Base-by-base conservation (phyloP, 192 early-diverging fungal species). In the Jimgerdemannia lactiflua region DNA sequence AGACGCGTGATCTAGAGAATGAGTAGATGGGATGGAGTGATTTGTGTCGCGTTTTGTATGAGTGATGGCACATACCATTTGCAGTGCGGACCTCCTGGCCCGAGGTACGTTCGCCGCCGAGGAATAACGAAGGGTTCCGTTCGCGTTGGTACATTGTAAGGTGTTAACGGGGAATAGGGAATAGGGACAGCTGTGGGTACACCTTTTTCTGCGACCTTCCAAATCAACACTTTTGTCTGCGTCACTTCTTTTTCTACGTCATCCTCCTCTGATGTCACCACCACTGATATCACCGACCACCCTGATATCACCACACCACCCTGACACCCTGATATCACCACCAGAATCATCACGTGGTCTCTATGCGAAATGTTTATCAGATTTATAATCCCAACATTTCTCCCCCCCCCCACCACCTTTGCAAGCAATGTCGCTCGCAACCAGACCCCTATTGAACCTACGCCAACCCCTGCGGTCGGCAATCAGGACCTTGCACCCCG, bases 41-140 rank as follows among this genome's bases (percentile, higher is more conserved):
- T 29, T 29, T 29, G 29, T 29, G 54, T 67, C 70, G 43, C 49
- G 49, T 59, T 1, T 59, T 14, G 29, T 29, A 29, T 68, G 29
- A 68, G 67, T 14, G 9, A 20, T 39, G 72, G 4, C 9, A 65
- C 84, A 72, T 90, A 99, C 97, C 97, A 90, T 99, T 99, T 77
- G 96, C 95, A 71, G 90, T 86, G 65, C 97, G 91, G 49, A 99
- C 93, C 79, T 95, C 94, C 75, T 92, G 91, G 40, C 97, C 97
- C 7, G 95, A 94, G 69, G 92, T 92, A 64, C 97, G 91, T 75
- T 93, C 87, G 66, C 97, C 97, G 71, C 95, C 94, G 80, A 96
- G 90, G 77, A 91, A 89, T 68, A 96, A 86, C 14, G 92, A 88
- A 20, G 80, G 63, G 69, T 68, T 82, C 74, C 82, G 83, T 69